Evolutionary conservation across 2,329 filamentous ascomycete species (phyloP), one percentile per base, ranked within the genome.

Genomic region (Ophiocordyceps camponoti-rufipedis): DNA sequence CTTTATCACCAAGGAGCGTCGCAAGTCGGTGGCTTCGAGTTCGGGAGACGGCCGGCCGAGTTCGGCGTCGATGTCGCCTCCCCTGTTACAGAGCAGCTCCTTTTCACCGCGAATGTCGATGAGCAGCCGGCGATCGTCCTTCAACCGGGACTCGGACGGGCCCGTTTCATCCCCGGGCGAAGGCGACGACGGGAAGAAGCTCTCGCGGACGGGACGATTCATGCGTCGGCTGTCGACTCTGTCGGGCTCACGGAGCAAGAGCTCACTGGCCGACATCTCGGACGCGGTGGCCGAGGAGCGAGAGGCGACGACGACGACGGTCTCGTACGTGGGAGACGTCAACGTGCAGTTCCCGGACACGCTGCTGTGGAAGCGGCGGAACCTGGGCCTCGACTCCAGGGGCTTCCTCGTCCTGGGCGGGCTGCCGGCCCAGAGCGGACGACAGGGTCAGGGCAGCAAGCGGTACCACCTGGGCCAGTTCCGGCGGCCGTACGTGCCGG

Each of bases 261-360:
- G 60, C 44, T 52, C 61, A 4, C 62, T 68, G 1, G 58, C 64
- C 6, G 48, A 51, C 31, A 68, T 71, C 48, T 70, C 72, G 7
- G 67, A 71, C 5, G 70, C 72, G 0, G 65, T 74, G 12, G 57
- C 66, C 14, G 71, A 71, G 54, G 72, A 75, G 53, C 63, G 67
- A 39, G 57, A 46, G 1, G 55, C 56, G 44, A 50, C 16, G 14
- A 4, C 4, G 33, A 38, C 32, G 7, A 33, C 53, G 19, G 70
- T 80, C 28, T 70, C 85, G 4, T 79, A 82, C 49, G 74, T 94
- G 61, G 86, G 88, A 43, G 85, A 95, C 56, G 81, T 98, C 50
- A 96, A 98, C 55, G 85, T 96, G 11, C 91, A 98, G 59, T 95
- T 98, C 59, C 91, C 91, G 0, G 89, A 96, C 58, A 94, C 86